Conservation (phyloP, 805 yeast species). For the Kazachstania bromeliacearum region DNA sequence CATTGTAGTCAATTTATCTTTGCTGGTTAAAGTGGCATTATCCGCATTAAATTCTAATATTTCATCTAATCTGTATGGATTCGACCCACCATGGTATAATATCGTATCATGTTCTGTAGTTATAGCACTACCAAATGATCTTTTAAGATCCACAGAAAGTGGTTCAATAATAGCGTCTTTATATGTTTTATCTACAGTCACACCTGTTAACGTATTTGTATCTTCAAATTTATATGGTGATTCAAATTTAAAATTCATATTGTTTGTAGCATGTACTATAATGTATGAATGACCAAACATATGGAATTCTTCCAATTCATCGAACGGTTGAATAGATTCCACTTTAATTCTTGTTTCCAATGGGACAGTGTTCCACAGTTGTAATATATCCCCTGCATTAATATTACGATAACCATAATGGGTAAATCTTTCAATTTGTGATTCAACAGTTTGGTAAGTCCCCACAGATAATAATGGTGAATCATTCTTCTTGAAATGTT, state of each 20-base stretch:
- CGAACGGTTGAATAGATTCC: constrained; percentile 54
- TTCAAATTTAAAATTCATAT: constrained; percentile 7
- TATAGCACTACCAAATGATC: constrained; percentile 21
- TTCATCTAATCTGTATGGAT: constrained; percentile 22
- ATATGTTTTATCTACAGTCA: not conserved
- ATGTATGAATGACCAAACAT: constrained; percentile 69
- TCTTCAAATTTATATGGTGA: constrained; percentile 5
- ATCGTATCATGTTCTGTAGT: constrained; percentile 6
- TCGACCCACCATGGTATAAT: constrained; percentile 33
- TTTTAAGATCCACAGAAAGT: constrained; percentile 5
- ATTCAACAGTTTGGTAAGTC: constrained; percentile 40
- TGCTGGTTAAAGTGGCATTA: not conserved
- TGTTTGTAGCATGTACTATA: constrained; percentile 53
- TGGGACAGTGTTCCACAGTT: constrained; percentile 48
- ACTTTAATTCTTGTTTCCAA: constrained; percentile 34
- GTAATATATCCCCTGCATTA: constrained; percentile 45
- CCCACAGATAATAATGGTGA: constrained; percentile 63
- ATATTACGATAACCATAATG: constrained; percentile 37
- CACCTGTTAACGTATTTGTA: not conserved
- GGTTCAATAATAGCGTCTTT: not conserved
- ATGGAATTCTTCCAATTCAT: constrained; percentile 77
- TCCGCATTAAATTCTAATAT: constrained; percentile 6
- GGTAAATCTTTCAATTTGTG: constrained; percentile 44
- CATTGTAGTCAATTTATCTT: constrained; percentile 5
- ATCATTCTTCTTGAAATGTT: constrained; percentile 54